Conservation (phyloP, 2,329 filamentous ascomycete genomes). For the Venturia pyrina region DNA sequence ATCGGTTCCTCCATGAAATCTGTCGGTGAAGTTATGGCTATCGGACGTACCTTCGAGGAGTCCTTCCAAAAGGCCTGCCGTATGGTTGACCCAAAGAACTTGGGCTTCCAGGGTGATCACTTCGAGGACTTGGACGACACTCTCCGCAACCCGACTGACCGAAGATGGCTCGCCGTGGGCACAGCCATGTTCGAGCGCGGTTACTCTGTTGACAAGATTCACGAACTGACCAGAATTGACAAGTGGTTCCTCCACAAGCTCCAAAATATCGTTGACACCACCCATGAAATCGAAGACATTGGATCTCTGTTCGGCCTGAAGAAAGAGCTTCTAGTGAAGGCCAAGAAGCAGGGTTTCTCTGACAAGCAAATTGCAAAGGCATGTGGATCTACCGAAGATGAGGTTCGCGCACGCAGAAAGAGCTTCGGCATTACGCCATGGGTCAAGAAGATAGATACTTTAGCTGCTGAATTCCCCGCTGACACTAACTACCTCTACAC, state of each 20-base stretch:
- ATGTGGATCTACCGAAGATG: conserved; percentile 76
- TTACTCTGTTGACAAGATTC: conserved; percentile 84
- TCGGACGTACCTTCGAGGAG: conserved; percentile 96
- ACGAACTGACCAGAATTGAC: conserved; percentile 96
- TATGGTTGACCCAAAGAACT: conserved; percentile 83
- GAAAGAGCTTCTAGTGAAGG: conserved; percentile 77
- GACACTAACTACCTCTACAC: conserved; percentile 95
- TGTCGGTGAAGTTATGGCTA: conserved; percentile 98
- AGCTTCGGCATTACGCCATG: conserved; percentile 85
- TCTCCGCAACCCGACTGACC: conserved; percentile 86
- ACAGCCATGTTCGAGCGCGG: conserved; percentile 97
- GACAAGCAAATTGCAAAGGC: conserved; percentile 88
- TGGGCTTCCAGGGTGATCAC: conserved; percentile 90
- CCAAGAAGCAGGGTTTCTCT: conserved; percentile 97
- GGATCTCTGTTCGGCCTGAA: conserved; percentile 76
- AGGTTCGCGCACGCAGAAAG: conserved; percentile 76
- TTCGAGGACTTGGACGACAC: conserved; percentile 89
- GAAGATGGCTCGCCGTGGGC: conserved; percentile 92
- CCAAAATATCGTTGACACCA: conserved; percentile 90
- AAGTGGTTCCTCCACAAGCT: conserved; percentile 99
- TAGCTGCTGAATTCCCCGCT: conserved; percentile 92
- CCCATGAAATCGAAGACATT: conserved; percentile 71
- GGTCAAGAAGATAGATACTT: conserved; percentile 97
- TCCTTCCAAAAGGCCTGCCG: conserved; percentile 98
- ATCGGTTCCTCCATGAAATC: conserved; percentile 99